Evolutionary conservation across 192 early-diverging fungal genomes (phyloP).

Genomic region (Umbelopsis ramanniana): DNA sequence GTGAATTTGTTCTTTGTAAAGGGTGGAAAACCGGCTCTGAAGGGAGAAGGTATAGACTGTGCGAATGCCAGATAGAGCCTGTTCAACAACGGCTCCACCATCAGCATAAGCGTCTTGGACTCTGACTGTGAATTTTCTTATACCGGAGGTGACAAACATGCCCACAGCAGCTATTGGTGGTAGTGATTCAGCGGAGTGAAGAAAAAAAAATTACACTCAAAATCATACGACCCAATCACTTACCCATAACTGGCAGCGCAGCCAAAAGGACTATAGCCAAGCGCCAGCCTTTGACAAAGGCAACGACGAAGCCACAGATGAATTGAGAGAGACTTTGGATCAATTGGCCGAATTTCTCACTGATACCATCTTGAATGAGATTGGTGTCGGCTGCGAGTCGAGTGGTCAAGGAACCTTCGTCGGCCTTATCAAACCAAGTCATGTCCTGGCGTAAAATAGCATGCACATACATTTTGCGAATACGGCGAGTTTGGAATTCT

Average conservation of each 20-base stretch:
- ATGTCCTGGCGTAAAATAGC: conserved; percentile 84
- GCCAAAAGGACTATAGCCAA: conserved; percentile 80
- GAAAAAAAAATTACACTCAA: not conserved
- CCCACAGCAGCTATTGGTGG: not conserved
- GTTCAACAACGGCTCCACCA: conserved; percentile 83
- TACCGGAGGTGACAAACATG: conserved; percentile 17
- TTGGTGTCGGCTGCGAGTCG: conserved; percentile 86
- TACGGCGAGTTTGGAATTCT: conserved; percentile 59
- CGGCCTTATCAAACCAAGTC: conserved; percentile 81
- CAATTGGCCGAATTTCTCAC: conserved; percentile 78
- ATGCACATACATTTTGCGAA: conserved; percentile 76
- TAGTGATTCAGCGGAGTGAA: not conserved
- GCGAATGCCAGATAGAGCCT: conserved; percentile 78
- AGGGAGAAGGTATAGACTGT: conserved; percentile 87
- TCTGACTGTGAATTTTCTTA: conserved; percentile 24
- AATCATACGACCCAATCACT: not conserved
- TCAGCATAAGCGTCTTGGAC: conserved; percentile 67
- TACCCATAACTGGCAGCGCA: conserved; percentile 57
- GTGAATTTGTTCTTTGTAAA: conserved; percentile 64
- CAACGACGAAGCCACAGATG: conserved; percentile 73
- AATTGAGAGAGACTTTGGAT: conserved; percentile 68
- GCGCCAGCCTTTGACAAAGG: conserved; percentile 77
- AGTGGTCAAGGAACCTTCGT: conserved; percentile 81
- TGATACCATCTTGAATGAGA: conserved; percentile 84
- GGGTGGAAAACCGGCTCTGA: conserved; percentile 65